Conservation (phyloP, 129 eudicot genomes). For the Flaveria ramosissima region DNA sequence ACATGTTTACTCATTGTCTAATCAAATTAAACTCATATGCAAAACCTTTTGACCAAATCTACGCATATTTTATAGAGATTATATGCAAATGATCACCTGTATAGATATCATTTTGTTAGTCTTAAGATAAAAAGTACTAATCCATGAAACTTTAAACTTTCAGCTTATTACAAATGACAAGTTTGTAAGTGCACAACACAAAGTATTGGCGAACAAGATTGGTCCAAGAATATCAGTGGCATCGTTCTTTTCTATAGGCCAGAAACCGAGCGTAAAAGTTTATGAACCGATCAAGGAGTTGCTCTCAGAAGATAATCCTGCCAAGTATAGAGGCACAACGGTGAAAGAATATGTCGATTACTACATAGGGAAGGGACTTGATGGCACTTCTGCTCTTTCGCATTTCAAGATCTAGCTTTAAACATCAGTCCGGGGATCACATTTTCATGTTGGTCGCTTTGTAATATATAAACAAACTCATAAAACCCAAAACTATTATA, state of each 20-base stretch:
- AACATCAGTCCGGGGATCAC: neutral
- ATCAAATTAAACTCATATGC: too few species aligned
- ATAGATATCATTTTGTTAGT: too few species aligned
- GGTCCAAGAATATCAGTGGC: slow-evolving; percentile 67
- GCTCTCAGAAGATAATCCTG: slow-evolving; percentile 48
- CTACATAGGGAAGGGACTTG: slow-evolving; percentile 31
- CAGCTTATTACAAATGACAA: slow-evolving; percentile 66
- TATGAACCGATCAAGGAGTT: slow-evolving; percentile 60
- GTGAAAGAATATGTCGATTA: slow-evolving; percentile 28
- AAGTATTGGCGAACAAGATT: slow-evolving; percentile 48
- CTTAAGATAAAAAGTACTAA: neutral
- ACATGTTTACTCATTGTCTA: too few species aligned
- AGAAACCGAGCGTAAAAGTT: slow-evolving; percentile 8
- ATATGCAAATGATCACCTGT: too few species aligned
- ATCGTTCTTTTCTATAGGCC: slow-evolving; percentile 38
- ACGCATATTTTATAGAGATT: too few species aligned
- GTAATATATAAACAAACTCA: neutral
- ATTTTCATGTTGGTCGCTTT: neutral
- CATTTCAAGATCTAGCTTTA: slow-evolving; percentile 43
- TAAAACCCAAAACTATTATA: neutral
- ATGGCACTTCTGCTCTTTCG: slow-evolving; percentile 38
- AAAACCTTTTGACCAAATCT: too few species aligned
- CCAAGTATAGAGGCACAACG: slow-evolving; percentile 47
- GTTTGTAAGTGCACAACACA: slow-evolving; percentile 57
- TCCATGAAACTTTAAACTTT: neutral